Percentiles rank a stretch among this genome's conserved stretches.
Evolutionary conservation across 1,139 yeast genomes (phyloP).

Genomic region (Zygoascus sp.): DNA sequence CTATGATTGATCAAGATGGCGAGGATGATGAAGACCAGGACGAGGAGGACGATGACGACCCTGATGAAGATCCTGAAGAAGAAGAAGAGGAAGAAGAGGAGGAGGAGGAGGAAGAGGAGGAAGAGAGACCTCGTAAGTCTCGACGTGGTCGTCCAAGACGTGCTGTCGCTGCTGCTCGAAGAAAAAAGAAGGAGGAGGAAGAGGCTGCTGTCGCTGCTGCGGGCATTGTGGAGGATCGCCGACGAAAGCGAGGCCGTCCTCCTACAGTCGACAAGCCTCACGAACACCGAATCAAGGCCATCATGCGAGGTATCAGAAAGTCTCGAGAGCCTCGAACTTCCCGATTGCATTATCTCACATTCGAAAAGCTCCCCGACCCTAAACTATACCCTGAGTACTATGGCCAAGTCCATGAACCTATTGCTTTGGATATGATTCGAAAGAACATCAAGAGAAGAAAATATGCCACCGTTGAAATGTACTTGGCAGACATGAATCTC

Average conservation of each 20-base stretch:
- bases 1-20: slow-evolving; percentile 26
- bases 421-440: slow-evolving; percentile 76
- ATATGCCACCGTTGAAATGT: slow-evolving; percentile 69
- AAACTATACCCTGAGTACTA: slow-evolving; percentile 66
- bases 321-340: slow-evolving; percentile 54
- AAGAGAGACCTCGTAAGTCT: slow-evolving; percentile 23
- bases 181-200: slow-evolving; percentile 25
- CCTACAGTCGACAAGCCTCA: slow-evolving; percentile 94
- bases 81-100: slow-evolving; percentile 37
- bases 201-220: slow-evolving; percentile 23
- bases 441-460: slow-evolving; percentile 82
- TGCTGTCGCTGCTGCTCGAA: slow-evolving; percentile 24
- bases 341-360: slow-evolving; percentile 50
- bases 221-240: slow-evolving; percentile 43
- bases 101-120: slow-evolving; percentile 40
- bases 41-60: slow-evolving; percentile 26
- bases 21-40: slow-evolving; percentile 30
- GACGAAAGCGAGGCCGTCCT: slow-evolving; percentile 86
- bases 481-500: slow-evolving; percentile 67
- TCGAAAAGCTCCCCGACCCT: slow-evolving; percentile 79
- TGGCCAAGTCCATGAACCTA: slow-evolving; percentile 58
- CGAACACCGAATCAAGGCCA: slow-evolving; percentile 85
- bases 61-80: slow-evolving; percentile 24
- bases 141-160: slow-evolving; percentile 28
- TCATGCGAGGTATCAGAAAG: slow-evolving; percentile 74